These are phyloP conservation scores for Quercus alba DNA, from an alignment of 306 rosid genomes.

Conservation along the genomic window DNA sequence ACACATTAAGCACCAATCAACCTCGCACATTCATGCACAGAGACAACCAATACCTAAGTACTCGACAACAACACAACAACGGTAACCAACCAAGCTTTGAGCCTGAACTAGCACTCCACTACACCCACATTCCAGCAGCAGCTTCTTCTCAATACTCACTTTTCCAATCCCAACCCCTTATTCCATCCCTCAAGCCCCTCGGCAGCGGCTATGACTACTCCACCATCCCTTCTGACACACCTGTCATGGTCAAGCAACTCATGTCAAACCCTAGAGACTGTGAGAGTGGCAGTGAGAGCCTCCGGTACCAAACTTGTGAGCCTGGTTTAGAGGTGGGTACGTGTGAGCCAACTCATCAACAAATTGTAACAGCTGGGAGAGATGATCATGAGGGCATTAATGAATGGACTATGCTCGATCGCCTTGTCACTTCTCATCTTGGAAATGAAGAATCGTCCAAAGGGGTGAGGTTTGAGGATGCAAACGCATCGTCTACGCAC, in stretches of 20 bases:
- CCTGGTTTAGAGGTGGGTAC: constrained; percentile 45
- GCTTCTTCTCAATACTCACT: constrained; percentile 43
- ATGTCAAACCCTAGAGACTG: constrained; percentile 68
- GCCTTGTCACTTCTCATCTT: constrained; percentile 57
- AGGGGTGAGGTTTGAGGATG: constrained; percentile 50
- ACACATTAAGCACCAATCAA: constrained; percentile 20
- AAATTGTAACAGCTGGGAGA: constrained; percentile 26
- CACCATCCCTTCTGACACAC: constrained; percentile 29
- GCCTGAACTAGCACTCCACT: constrained; percentile 51
- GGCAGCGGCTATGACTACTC: constrained; percentile 32
- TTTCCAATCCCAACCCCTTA: constrained; percentile 49
- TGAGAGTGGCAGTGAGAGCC: constrained; percentile 59
- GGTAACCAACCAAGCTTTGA: constrained; percentile 36
- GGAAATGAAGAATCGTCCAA: constrained; percentile 62
- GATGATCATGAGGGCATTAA: constrained; percentile 40
- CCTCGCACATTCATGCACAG: constrained; percentile 53
- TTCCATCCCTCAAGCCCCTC: constrained; percentile 33
- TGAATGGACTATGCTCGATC: constrained; percentile 81
- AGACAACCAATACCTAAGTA: constrained; percentile 44
- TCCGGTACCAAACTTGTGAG: constrained; percentile 57
- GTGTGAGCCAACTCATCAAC: constrained; percentile 41
- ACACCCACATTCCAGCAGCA: constrained; percentile 36
- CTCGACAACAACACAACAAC: constrained; percentile 44
- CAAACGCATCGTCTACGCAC: constrained; percentile 35
- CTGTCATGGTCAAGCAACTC: constrained; percentile 53